Conservation (phyloP, 371 early-diverging fungal genomes). For the Mortierella sp. region DNA sequence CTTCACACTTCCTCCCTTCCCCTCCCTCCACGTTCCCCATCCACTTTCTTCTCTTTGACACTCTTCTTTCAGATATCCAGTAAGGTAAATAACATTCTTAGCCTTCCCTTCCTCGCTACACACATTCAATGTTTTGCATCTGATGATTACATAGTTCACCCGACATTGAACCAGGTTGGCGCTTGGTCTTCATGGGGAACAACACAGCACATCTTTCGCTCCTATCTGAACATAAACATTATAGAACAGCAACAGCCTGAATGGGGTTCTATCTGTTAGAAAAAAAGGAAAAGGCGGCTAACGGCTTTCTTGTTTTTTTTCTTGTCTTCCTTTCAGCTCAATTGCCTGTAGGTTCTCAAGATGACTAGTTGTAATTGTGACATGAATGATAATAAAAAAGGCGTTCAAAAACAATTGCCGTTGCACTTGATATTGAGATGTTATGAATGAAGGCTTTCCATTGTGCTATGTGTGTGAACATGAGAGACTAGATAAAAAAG, state of each 20-base stretch:
- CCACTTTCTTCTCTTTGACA: not conserved
- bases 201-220: constrained; percentile 58
- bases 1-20: not conserved
- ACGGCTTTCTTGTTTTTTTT: not conserved
- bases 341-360: not conserved
- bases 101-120: too few relatives aligned
- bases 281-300: not conserved
- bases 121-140: not conserved
- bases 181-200: constrained; percentile 55
- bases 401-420: not conserved
- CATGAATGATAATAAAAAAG: not conserved
- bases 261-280: too few relatives aligned
- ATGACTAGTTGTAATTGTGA: not conserved
- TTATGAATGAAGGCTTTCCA: not conserved
- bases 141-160: constrained; percentile 39
- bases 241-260: not conserved
- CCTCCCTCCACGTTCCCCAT: not conserved
- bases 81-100: not conserved
- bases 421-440: not conserved
- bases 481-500: not conserved
- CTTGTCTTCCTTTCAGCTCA: not conserved
- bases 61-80: not conserved
- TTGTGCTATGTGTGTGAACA: not conserved
- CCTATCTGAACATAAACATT: constrained; percentile 45
- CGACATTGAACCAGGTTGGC: constrained; percentile 57